Conservation (phyloP, 129 eudicot genomes). For the sunflower (Helianthus annuus) region HanXRQr2.0-SUNRISE NC_035441.2:95056775-95057274, state of each 20-base stretch:
- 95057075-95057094: constrained; percentile 73
- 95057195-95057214: constrained; percentile 80
- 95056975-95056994: constrained; percentile 78
- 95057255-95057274: constrained; percentile 87
- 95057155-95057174: constrained; percentile 44
- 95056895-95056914: constrained; percentile 72
- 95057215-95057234: constrained; percentile 65
- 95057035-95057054: constrained; percentile 61
- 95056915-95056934: constrained; percentile 79
- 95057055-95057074: constrained; percentile 59
- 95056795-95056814: constrained; percentile 56
- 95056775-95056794: constrained; percentile 78
- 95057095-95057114: constrained; percentile 61
- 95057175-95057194: constrained; percentile 77
- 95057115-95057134: constrained; percentile 59
- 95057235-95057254: constrained; percentile 51
- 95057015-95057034: constrained; percentile 58
- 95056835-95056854: constrained; percentile 69
- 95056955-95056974: constrained; percentile 58
- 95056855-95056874: constrained; percentile 57
- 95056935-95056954: constrained; percentile 38
- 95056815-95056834: constrained; percentile 44
- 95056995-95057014: constrained; percentile 65
- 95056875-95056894: constrained; percentile 63
- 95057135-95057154: constrained; percentile 61